Evolutionary conservation across 371 early-diverging fungal genomes (phyloP), one percentile per base, ranked within the genome.

Genomic region (Encephalitozoon cuniculi): DNA sequence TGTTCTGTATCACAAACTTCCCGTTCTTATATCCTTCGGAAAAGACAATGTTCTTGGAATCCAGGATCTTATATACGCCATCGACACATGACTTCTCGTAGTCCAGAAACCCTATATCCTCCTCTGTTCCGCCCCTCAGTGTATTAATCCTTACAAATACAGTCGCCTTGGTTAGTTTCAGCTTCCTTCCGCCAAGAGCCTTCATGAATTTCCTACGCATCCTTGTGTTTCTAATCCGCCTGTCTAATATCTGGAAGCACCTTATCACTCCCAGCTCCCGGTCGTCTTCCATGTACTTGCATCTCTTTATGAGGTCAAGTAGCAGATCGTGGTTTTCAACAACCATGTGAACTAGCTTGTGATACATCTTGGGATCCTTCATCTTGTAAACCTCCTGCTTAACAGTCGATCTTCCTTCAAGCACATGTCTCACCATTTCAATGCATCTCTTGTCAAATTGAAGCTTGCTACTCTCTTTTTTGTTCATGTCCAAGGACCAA

Each of bases 341-440:
- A 40, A 81, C 68, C 28, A 69, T 79, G 40, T 80, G 64, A n/a
- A 84, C 18, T 4, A 84, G 40, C 2, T 75, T 78, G 41, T 78
- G 59, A 67, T 81, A 84, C 54, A 75, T 76, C 8, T 28, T 66
- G 28, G 81, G 82, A 37, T 72, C 68, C 49, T 77, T 75, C n/a
- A 46, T 77, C 37, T 77, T 80, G 51, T 84, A 84, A 23, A 80
- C 76, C 34, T 78, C 84, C 30, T 63, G 75, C 71, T 81, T 84
- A 26, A 84, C 52, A 54, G 82, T 80, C 11, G 67, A 64, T 32
- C 52, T 65, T 46, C 79, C 78, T 11, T 72, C 71, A 15, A 69
- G 71, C 25, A 84, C 74, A 15, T 79, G 71, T 37, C 68, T 71
- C 15, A 84, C 49, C 77, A 84, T 84, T 51, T 65, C 66, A 4